Evolutionary conservation across 2,329 filamentous ascomycete genomes (phyloP).

Genomic region (Aspergillus awamori): DNA sequence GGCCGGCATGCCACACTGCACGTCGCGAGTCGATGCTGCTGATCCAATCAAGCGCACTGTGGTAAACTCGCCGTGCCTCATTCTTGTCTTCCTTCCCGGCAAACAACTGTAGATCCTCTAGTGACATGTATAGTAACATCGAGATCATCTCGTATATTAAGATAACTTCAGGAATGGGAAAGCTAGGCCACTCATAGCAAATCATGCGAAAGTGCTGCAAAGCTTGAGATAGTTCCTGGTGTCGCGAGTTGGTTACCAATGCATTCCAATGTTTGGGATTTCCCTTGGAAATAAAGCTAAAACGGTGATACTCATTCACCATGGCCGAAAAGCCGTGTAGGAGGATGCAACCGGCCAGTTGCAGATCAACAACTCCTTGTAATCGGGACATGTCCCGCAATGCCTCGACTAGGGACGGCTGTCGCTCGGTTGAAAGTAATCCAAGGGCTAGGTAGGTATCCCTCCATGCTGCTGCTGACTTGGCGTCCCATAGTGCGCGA

Average conservation of each 20-base stretch:
- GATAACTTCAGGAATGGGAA: conserved; percentile 29
- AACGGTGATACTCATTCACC: conserved; percentile 64
- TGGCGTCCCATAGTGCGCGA: conserved; percentile 67
- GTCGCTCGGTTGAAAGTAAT: conserved; percentile 30
- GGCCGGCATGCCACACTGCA: conserved; percentile 67
- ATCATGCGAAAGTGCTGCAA: conserved; percentile 55
- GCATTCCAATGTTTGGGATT: conserved; percentile 45
- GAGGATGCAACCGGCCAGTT: conserved; percentile 61
- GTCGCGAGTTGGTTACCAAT: conserved; percentile 57
- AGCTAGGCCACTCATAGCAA: conserved; percentile 22
- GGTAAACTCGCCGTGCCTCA: conserved; percentile 40
- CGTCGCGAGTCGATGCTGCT: conserved; percentile 44
- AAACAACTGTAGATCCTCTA: conserved; percentile 49
- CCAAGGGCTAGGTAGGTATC: conserved; percentile 53
- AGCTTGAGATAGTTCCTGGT: conserved; percentile 64
- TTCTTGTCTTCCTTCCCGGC: conserved; percentile 48
- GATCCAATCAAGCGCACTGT: conserved; percentile 42
- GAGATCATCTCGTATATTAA: conserved; percentile 39
- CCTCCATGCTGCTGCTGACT: conserved; percentile 67
- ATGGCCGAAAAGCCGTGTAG: conserved; percentile 68
- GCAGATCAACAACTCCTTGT: conserved; percentile 57
- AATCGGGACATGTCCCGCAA: conserved; percentile 60
- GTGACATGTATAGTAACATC: conserved; percentile 45
- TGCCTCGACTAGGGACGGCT: conserved; percentile 50
- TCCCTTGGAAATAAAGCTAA: conserved; percentile 51